Base-by-base conservation (phyloP, 257 asterid species). In the Solanum sitiens region DNA sequence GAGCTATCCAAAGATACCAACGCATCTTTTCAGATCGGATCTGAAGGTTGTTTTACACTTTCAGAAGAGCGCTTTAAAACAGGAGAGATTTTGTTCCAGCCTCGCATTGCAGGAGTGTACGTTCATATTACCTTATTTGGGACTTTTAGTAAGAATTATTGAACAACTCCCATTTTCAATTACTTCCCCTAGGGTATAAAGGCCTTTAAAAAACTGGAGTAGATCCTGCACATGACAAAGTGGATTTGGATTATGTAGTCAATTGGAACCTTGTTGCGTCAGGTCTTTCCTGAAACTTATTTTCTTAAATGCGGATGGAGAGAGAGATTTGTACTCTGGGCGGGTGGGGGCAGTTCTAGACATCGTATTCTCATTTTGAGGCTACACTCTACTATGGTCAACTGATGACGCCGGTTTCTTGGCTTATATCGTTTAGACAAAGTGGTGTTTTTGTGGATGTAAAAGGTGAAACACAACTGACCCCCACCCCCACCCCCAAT, bases 1-100 rank as follows among this genome's bases (percentile, higher is more conserved):
- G 99, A 97, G 90, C 89, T 94, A 86, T 91, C 91, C 83, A 95
- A 93, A 92, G 94, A 93, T 87, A 95, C 96, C 8, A 86, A 87
- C 84, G 96, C 98, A 84, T 92, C 98, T 67, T 94, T 91, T 88
- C 91, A 90, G 87, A 92, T 96, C 84, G 87, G 96, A 39, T 85
- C 96, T 30, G 93, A 95, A 88, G 94, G 90, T 82, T 90, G 87
- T 90, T 93, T 92, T 89, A 93, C 95, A 42, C 98, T 97, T 86
- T 95, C 98, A 80, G 91, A 91, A 91, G 99, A 97, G 90, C 99
- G 99, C 23, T 97, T 94, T 91, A 96, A 94, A 91, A 97, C 99
- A 7, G 99, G 99, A 91, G 99, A 97, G 89, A 92, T 97, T 92
- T 83, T 97, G 74, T 97, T 95, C 93, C 94, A 91, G 91, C 99